Percentiles rank a stretch among this genome's conserved stretches.
Evolutionary conservation across 1,139 yeast genomes (phyloP).

Genomic region (Yarrowia galli): DNA sequence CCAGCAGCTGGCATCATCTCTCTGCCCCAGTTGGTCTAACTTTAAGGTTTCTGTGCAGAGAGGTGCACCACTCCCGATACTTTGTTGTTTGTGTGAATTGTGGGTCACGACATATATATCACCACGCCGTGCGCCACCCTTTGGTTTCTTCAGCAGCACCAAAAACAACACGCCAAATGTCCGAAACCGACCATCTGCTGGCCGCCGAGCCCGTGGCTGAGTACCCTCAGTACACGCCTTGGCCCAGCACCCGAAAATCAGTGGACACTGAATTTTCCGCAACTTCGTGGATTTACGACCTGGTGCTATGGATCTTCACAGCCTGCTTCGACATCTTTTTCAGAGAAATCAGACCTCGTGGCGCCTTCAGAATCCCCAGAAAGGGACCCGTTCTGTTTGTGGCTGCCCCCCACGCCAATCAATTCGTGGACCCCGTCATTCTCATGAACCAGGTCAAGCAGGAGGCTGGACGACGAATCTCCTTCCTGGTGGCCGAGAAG

Average conservation of each 20-base stretch:
- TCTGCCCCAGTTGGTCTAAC: conserved; percentile 9
- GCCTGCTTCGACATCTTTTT: conserved; percentile 69
- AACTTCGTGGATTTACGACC: conserved; percentile 50
- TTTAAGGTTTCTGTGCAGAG: conserved; percentile 24
- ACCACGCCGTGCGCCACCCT: conserved; percentile 17
- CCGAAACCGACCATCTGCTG: conserved; percentile 34
- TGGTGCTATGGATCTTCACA: conserved; percentile 51
- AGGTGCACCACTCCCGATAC: conserved; percentile 35
- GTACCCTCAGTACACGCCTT: conserved; percentile 37
- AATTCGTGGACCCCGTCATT: conserved; percentile 89
- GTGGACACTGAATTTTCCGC: conserved; percentile 43
- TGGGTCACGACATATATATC: conserved; percentile 21
- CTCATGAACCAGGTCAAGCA: conserved; percentile 81
- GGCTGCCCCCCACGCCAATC: conserved; percentile 98
- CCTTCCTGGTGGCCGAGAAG: conserved; percentile 86
- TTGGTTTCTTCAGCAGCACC: not conserved
- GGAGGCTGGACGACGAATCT: conserved; percentile 75
- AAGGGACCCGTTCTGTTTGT: conserved; percentile 90
- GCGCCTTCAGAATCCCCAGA: conserved; percentile 85
- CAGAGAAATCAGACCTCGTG: conserved; percentile 88
- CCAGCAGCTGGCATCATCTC: conserved; percentile 7
- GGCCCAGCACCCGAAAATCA: conserved; percentile 40
- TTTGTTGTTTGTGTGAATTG: not conserved
- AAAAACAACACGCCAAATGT: not conserved
- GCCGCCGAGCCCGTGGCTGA: conserved; percentile 35